Conservation (phyloP, 2,329 filamentous ascomycete genomes). For the Diaporthe citrichinensis region DNA sequence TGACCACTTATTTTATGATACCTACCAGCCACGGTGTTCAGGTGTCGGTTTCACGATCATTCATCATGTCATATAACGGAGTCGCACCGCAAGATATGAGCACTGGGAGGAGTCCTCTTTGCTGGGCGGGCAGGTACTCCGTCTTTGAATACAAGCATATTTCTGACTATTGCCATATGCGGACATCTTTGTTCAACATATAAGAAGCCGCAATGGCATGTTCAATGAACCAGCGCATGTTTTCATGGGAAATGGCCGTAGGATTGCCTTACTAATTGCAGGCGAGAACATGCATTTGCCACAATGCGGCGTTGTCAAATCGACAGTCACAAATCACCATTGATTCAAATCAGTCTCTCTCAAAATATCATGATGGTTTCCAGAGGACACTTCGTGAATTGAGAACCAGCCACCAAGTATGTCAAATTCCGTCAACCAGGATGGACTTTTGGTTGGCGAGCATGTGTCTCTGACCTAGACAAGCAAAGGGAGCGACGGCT, state of each 20-base stretch:
- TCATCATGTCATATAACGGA: neutral
- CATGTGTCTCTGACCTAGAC: neutral
- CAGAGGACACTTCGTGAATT: neutral
- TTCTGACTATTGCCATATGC: neutral
- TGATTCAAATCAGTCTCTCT: neutral
- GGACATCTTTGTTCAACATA: neutral
- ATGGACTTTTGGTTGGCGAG: neutral
- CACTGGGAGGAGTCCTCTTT: slow-evolving; percentile 7
- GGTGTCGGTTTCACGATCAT: neutral
- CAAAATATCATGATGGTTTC: neutral
- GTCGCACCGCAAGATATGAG: neutral
- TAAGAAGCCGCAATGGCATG: no score
- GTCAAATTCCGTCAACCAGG: neutral
- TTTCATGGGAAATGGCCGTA: neutral
- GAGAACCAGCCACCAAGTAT: neutral
- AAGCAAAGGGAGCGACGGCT: neutral
- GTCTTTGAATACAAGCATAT: neutral
- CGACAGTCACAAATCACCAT: neutral
- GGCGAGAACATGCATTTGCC: neutral
- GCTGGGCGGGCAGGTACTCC: neutral
- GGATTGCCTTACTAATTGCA: neutral
- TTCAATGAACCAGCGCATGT: neutral
- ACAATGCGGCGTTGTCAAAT: neutral
- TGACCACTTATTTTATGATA: slow-evolving; percentile 32
- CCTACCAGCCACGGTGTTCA: slow-evolving; percentile 20